Base-by-base conservation (phyloP, 2,329 filamentous ascomycete genomes). In the Botrytis elliptica region DNA sequence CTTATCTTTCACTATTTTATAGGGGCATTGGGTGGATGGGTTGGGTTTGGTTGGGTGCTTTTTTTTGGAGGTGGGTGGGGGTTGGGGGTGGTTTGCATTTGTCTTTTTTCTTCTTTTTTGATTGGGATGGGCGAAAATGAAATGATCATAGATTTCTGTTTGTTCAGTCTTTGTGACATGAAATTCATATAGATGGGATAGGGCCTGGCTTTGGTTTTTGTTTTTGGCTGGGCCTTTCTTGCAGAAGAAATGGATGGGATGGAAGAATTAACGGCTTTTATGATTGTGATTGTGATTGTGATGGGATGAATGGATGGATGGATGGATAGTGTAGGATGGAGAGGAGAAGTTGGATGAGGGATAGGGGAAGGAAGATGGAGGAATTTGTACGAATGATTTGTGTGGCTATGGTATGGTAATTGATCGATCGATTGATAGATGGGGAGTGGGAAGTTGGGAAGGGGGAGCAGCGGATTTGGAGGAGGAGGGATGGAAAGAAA, bases 131-230 rank as follows among this genome's bases (percentile, higher is more conserved):
- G 63, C 42, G 46, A 55, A 42, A 68, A 55, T 57, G 65, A 68
- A 68, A 68, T 55, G 65, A 68, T 55, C 65, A 68, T 68, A 68
- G 65, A 68, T 55, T 8, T 52, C 49, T 67, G 36, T 67, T 52
- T 66, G 64, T 52, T 49, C 44, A 49, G 64, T 66, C 20, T 25
- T 33, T 67, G 46, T 64, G 55, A 59, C 33, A 60, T 44, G 40
- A 44, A 40, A 72, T 55, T 59, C 63, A 72, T 72, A 72, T 72
- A 72, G 70, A 72, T 67, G 70, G 70, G 46, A 67, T 67, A 49
- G 46, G 70, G 63, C 25, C 52, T 22, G 46, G 14, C 44, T 42
- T 64, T 29, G 18, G 49, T n/a, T 52, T 49, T 49, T 52, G 22
- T 52, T 52, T 46, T 52, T 57, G 38, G 60, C 49, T 64, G 29